Evolutionary conservation across 2,329 filamentous ascomycete species (phyloP).

Genomic region (Thelonectria olida): DNA sequence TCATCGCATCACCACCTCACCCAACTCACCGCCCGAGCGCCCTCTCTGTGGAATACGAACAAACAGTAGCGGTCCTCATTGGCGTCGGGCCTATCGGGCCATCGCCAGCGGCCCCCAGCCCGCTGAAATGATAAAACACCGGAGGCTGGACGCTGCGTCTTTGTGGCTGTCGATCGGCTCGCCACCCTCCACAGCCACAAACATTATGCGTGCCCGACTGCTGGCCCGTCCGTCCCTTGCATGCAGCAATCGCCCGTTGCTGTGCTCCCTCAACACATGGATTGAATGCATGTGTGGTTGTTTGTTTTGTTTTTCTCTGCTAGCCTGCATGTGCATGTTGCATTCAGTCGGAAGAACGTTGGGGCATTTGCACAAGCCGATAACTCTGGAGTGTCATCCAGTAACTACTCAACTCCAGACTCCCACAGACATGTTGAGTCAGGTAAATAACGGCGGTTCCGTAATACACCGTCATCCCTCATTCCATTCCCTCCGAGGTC

Average conservation of each 20-base stretch:
- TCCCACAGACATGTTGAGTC: neutral
- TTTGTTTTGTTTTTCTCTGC: too few species aligned
- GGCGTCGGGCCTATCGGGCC: slow-evolving; percentile 2
- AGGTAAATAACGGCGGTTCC: neutral
- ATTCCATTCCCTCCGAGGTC: slow-evolving; percentile 28
- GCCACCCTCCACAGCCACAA: slow-evolving; percentile 4
- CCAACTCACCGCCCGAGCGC: neutral
- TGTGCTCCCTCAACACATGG: neutral
- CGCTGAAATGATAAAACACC: slow-evolving; percentile 4
- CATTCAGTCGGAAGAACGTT: too few species aligned
- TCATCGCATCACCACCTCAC: slow-evolving; percentile 4
- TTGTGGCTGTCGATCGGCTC: slow-evolving; percentile 1
- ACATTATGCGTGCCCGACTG: neutral
- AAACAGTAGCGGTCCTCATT: too few species aligned
- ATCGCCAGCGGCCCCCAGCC: neutral
- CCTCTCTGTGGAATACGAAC: neutral
- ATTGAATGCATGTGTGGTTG: too few species aligned
- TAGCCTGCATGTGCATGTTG: too few species aligned
- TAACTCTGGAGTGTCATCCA: too few species aligned
- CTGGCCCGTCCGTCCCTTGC: too few species aligned
- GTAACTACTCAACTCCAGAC: neutral
- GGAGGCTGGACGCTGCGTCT: slow-evolving; percentile 3
- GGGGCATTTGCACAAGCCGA: too few species aligned
- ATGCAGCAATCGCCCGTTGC: neutral
- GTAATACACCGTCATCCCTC: slow-evolving; percentile 36